Evolutionary conservation across 495 filamentous ascomycete genomes (phyloP).

Genomic region (Halenospora varia): DNA sequence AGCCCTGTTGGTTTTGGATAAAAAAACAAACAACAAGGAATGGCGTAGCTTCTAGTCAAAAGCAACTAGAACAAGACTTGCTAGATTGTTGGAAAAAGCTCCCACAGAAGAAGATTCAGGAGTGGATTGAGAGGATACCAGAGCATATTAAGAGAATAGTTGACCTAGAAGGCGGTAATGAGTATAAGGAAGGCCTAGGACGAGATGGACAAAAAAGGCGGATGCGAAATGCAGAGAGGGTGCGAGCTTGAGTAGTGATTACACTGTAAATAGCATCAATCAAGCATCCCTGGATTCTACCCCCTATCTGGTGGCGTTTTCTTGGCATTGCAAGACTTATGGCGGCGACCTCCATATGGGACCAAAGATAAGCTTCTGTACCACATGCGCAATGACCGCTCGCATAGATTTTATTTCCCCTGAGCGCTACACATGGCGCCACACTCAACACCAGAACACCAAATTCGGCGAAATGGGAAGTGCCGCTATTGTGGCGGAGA

Average conservation of each 20-base stretch:
- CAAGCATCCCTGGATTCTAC: neutral
- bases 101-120: constrained; percentile 23
- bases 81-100: constrained; percentile 20
- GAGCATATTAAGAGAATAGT: constrained; percentile 24
- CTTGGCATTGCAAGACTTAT: neutral
- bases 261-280: neutral
- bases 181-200: constrained; percentile 18
- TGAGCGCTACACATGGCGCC: no score
- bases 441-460: no score
- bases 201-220: neutral
- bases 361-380: no score
- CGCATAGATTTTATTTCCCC: no score
- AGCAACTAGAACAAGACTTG: constrained; percentile 14
- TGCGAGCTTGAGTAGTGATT: no score
- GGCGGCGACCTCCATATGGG: neutral
- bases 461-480: no score
- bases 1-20: constrained; percentile 25
- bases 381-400: no score
- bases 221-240: neutral
- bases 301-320: neutral
- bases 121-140: constrained; percentile 26
- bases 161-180: constrained; percentile 19
- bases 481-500: no score
- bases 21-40: constrained; percentile 24
- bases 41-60: constrained; percentile 4